phyloP scores from a whole-genome alignment of 1,284 basidiomycete species.

The Coniophora puteana region DNA sequence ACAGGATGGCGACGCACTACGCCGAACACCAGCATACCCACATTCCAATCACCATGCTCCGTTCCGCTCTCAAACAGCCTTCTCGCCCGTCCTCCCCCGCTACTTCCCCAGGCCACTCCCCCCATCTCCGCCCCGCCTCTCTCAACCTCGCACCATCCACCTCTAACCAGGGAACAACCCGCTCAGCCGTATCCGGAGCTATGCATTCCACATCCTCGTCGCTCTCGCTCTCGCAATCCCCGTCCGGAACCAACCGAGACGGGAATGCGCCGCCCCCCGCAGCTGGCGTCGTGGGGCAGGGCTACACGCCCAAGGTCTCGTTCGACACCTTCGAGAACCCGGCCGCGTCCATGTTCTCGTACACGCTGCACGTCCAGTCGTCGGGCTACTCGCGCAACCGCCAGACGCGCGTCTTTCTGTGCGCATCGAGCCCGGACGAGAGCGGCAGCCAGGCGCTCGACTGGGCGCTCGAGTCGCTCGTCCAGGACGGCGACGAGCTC shows the following conservation, averaged over 20 bases:
- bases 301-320: slow-evolving; percentile 82
- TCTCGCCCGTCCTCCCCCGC: slow-evolving; percentile 26
- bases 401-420: slow-evolving; percentile 87
- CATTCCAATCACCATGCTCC: slow-evolving; percentile 26
- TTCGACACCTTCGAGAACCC: slow-evolving; percentile 81
- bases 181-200: slow-evolving; percentile 15
- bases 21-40: slow-evolving; percentile 9
- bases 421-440: slow-evolving; percentile 88
- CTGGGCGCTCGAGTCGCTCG: slow-evolving; percentile 84
- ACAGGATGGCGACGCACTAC: too few relatives aligned
- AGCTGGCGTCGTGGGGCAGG: slow-evolving; percentile 33
- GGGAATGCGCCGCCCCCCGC: too few relatives aligned
- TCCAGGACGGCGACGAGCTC: slow-evolving; percentile 93
- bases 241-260: slow-evolving; percentile 10
- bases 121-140: slow-evolving; percentile 11
- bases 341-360: slow-evolving; percentile 71
- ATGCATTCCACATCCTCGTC: slow-evolving; percentile 9
- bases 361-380: slow-evolving; percentile 78
- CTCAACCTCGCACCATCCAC: slow-evolving; percentile 17
- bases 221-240: slow-evolving; percentile 14
- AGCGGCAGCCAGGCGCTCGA: slow-evolving; percentile 83
- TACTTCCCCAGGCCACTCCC: slow-evolving; percentile 17
- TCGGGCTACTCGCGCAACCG: slow-evolving; percentile 78
- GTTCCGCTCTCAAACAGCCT: slow-evolving; percentile 48
- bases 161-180: slow-evolving; percentile 17